phyloP scores from a whole-genome alignment of 2,329 filamentous ascomycete genomes.

The Lasiodiplodia citricola region DNA sequence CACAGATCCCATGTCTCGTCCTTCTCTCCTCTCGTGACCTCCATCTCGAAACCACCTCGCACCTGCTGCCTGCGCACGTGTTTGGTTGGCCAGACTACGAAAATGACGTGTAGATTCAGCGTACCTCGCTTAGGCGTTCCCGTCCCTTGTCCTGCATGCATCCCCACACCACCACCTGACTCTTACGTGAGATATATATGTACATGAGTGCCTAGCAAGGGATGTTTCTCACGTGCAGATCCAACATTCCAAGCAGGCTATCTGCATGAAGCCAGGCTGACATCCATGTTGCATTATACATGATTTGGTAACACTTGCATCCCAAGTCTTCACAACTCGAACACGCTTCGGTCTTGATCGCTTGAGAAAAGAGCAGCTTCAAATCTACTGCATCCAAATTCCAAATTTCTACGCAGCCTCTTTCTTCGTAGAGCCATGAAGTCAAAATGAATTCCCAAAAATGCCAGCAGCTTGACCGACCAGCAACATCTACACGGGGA shows the following conservation, averaged over 20 bases:
- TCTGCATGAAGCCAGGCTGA: background rate
- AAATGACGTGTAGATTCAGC: background rate
- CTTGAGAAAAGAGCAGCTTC: background rate
- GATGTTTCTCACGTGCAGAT: background rate
- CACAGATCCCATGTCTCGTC: background rate
- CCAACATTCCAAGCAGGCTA: background rate
- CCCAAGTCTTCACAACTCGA: too few species aligned
- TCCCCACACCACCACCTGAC: background rate
- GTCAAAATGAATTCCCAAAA: background rate
- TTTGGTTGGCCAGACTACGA: background rate
- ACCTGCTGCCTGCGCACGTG: background rate
- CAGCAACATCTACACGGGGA: slow-evolving; percentile 1
- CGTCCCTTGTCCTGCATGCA: background rate
- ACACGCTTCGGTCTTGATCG: too few species aligned
- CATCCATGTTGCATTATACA: background rate
- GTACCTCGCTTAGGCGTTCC: background rate
- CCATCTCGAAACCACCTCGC: background rate
- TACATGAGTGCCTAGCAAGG: background rate
- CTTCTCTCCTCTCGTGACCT: background rate
- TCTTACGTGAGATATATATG: background rate
- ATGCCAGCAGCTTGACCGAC: background rate
- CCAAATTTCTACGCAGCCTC: too few species aligned
- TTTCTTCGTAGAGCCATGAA: background rate
- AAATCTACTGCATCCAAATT: background rate
- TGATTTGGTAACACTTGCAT: too few species aligned